Conservation (phyloP, 371 early-diverging fungal species). For the Mortierella sp. region DNA sequence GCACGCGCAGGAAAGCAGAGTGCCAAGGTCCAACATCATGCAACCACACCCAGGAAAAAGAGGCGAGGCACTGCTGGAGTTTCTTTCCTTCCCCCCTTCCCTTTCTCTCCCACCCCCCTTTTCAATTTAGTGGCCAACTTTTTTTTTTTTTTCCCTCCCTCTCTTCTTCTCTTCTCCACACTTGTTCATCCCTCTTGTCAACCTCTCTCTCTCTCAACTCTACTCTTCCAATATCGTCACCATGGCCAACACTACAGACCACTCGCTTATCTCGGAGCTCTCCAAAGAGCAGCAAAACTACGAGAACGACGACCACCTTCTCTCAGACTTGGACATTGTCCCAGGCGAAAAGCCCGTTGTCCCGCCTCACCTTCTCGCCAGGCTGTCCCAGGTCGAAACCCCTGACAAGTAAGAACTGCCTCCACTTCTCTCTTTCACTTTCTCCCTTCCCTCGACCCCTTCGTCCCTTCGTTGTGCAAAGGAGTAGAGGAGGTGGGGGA, state of each 20-base stretch:
- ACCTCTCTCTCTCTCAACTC: background rate
- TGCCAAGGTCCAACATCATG: no score
- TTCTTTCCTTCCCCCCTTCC: background rate
- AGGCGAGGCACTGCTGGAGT: no score
- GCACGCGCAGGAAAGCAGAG: no score
- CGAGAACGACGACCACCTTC: slow-evolving; percentile 19
- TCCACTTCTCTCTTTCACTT: no score
- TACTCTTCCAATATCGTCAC: background rate
- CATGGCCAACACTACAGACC: no score
- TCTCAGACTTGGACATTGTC: slow-evolving; percentile 33
- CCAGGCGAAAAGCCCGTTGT: slow-evolving; percentile 36
- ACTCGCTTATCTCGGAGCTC: background rate
- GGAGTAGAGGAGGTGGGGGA: no score
- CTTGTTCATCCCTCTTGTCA: background rate
- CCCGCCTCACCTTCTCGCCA: slow-evolving; percentile 44
- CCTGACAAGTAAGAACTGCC: slow-evolving; percentile 37
- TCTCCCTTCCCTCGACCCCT: no score
- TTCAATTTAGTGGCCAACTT: background rate
- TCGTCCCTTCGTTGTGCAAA: background rate
- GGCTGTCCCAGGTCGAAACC: slow-evolving; percentile 23
- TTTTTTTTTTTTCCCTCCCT: slow-evolving; percentile 1
- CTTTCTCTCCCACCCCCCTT: background rate
- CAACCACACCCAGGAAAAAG: background rate
- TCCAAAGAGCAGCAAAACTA: slow-evolving; percentile 15
- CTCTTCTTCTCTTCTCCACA: background rate